Evolutionary conservation across 306 rosid species (phyloP).

Genomic region (Quercus aquifolioides): DNA sequence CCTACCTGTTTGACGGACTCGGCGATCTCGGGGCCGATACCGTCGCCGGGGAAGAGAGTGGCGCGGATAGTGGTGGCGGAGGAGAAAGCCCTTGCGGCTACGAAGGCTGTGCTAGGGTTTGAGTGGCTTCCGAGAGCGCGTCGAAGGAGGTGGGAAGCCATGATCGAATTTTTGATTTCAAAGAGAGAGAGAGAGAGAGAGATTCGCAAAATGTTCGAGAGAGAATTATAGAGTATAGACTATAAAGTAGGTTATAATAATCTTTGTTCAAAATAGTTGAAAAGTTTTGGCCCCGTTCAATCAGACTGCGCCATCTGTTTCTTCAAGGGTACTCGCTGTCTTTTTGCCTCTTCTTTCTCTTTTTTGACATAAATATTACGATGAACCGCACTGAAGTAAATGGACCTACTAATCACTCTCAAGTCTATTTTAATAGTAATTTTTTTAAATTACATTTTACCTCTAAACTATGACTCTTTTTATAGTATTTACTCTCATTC

Average conservation of each 20-base stretch:
- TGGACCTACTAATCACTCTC: too few relatives aligned
- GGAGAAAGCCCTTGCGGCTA: conserved; percentile 50
- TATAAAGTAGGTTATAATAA: background rate
- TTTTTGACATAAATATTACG: too few relatives aligned
- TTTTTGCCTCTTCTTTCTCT: too few relatives aligned
- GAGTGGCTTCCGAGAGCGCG: conserved; percentile 66
- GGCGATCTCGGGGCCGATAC: conserved; percentile 96
- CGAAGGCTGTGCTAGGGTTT: background rate
- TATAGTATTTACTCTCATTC: too few relatives aligned
- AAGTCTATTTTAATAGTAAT: too few relatives aligned
- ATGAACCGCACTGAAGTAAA: too few relatives aligned
- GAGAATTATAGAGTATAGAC: background rate
- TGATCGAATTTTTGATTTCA: background rate
- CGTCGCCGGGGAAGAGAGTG: conserved; percentile 98
- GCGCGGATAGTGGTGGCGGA: conserved; percentile 65
- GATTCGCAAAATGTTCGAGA: background rate
- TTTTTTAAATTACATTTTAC: too few relatives aligned
- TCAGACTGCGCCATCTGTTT: too few relatives aligned
- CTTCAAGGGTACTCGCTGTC: too few relatives aligned
- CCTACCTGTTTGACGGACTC: conserved; percentile 87
- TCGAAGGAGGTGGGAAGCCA: conserved; percentile 73
- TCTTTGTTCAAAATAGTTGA: too few relatives aligned
- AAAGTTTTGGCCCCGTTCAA: too few relatives aligned
- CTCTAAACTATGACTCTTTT: too few relatives aligned
- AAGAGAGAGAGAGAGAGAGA: background rate